Base-by-base conservation (phyloP, 176 grass and related monocot species). In the Cymbopogon citratus region DNA sequence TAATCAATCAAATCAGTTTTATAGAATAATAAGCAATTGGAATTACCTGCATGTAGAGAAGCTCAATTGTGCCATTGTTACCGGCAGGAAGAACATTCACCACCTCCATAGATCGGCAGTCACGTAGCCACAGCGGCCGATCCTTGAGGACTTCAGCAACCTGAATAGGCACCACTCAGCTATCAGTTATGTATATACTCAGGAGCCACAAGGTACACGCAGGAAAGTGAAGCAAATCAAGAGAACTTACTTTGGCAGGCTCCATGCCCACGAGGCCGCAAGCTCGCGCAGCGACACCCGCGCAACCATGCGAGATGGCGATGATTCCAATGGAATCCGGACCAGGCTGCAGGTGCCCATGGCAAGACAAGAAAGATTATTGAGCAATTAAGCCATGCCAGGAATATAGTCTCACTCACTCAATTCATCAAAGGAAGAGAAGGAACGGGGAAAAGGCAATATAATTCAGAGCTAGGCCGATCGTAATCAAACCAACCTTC, bases 311-410 rank as follows among this genome's bases (percentile, higher is more conserved):
- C 66, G 97, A 99, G 87, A 99, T 93, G 88, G 97, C 91, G 64
- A 99, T 88, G 93, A 95, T 99, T 99, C 97, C 97, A 90, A 92
- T 93, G 87, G 97, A 99, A 99, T 99, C 97, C 93, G 97, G 97
- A 99, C 97, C 97, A 99, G 97, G 97, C 97, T 99, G 89, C 62
- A 81, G 38, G 60, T 27, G 38, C 9, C 54, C 54, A 64, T 16
- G 66, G 67, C 12, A 24, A 80, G 62, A 9, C 73, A 66, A 73
- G 46, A 84, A 69, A 43, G 41, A 49, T 36, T 34, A 49, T 36
- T 34, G 44, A 71, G 19, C 63, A 64, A 1, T 57, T 23, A 51
- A 52, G 38, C 21, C 9, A 0, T 26, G 5, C 12, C 62, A 60
- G 21, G 66, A 56, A 21, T 49, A 77, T 19, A 46, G 15, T 19